phyloP scores from a whole-genome alignment of 352 stramenopile genomes.

The Plasmopara halstedii region DNA sequence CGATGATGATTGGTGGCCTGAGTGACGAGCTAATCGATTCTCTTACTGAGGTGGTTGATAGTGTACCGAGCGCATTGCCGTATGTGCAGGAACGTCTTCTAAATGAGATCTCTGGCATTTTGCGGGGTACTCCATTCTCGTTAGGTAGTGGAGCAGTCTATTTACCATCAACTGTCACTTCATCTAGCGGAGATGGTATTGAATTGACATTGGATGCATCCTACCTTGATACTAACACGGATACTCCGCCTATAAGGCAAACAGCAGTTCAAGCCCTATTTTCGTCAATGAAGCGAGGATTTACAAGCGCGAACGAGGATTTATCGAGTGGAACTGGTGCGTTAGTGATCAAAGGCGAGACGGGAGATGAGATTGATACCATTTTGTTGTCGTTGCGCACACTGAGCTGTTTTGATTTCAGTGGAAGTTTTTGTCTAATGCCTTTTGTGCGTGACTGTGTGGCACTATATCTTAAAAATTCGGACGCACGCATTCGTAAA shows the following conservation, averaged over 20 bases:
- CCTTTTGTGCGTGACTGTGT: constrained; percentile 95
- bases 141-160: constrained; percentile 15
- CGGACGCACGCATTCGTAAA: constrained; percentile 84
- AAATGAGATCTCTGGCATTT: constrained; percentile 93
- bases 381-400: constrained; percentile 90
- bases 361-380: constrained; percentile 56
- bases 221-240: constrained; percentile 23
- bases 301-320: constrained; percentile 28
- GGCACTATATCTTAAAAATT: constrained; percentile 87
- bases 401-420: constrained; percentile 91
- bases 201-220: constrained; percentile 19
- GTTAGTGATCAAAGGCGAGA: constrained; percentile 74
- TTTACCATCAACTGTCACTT: constrained; percentile 5
- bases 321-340: constrained; percentile 10
- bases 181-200: constrained; percentile 7
- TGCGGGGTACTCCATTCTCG: constrained; percentile 81
- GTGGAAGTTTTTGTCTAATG: constrained; percentile 89
- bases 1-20: constrained; percentile 86
- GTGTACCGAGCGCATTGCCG: constrained; percentile 82
- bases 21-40: constrained; percentile 92
- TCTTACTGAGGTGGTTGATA: constrained; percentile 85
- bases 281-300: constrained; percentile 64
- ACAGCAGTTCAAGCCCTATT: constrained; percentile 62
- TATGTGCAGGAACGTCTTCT: constrained; percentile 93
- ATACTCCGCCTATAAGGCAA: constrained; percentile 27